A percentile compares a stretch with the other conserved stretches of the same genome.
Conservation (phyloP, 257 asterid genomes). For the Apocynum venetum region DNA sequence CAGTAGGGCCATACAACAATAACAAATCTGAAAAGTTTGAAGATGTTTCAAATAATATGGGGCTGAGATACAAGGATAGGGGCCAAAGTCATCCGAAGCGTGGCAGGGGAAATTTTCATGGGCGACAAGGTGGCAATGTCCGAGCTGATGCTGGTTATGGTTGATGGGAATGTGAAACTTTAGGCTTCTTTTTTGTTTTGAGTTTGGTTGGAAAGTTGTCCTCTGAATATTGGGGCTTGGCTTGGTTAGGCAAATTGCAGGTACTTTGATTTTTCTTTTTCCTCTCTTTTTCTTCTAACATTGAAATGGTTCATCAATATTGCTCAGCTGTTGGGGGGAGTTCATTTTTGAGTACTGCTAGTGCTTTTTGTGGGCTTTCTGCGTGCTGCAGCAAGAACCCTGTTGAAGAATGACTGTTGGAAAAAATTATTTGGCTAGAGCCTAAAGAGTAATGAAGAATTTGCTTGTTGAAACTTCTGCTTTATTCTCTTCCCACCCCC, state of each 20-base stretch:
- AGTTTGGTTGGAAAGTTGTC: constrained; percentile 21
- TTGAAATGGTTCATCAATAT: not conserved
- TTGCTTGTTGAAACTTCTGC: not conserved
- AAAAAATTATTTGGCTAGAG: not conserved
- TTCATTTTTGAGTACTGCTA: not conserved
- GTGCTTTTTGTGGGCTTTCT: not conserved
- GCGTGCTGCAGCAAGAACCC: not conserved
- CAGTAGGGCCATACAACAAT: constrained; percentile 56
- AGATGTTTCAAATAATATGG: constrained; percentile 39
- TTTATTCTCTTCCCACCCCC: not conserved
- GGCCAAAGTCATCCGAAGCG: constrained; percentile 53
- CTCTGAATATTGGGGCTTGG: constrained; percentile 25
- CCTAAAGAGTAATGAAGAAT: not conserved
- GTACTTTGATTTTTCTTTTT: constrained; percentile 5
- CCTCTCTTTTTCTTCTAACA: not conserved
- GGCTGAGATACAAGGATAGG: constrained; percentile 56
- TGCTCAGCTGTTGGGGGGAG: not conserved
- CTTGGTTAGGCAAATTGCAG: constrained; percentile 34
- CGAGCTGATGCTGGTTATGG: constrained; percentile 40
- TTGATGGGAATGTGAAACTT: constrained; percentile 32
- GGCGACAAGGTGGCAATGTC: constrained; percentile 42
- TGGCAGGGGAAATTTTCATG: constrained; percentile 53
- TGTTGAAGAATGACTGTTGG: not conserved
- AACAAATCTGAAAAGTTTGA: constrained; percentile 42
- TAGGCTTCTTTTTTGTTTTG: constrained; percentile 22